Evolutionary conservation across 306 rosid genomes (phyloP), one percentile per base, ranked within the genome.

Genomic region (Lagenaria siceraria): DNA sequence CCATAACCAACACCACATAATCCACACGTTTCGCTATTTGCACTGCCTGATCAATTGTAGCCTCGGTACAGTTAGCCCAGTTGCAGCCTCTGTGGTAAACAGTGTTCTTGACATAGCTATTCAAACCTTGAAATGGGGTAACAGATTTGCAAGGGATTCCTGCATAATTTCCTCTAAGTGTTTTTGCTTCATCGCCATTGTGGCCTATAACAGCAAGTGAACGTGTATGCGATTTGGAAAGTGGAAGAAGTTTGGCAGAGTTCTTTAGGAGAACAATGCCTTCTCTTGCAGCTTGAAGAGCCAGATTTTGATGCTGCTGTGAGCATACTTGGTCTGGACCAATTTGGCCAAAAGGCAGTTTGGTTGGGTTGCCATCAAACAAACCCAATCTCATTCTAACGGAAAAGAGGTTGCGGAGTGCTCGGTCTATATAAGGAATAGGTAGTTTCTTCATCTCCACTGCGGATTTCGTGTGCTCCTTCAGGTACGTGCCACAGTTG

Each of bases 211-310:
- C 86, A 19, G 97, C 97, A 13, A 95, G 80, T 4, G 97, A 92
- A 48, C 80, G 35, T 31, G 89, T 72, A 33, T 79, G 82, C 69
- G 86, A 73, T 79, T 90, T 89, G 1, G 90, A 86, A 15, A 92
- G 85, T 43, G 99, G 97, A 53, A 92, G 97, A 62, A 90, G 88
- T 63, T 72, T 72, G 21, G 70, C 88, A 9, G 83, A 24, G 87
- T 95, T 95, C 81, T 95, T 95, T n/a, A 95, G 78, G 53, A 95
- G 90, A 64, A 92, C 97, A 24, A 95, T 92, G 91, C 99, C 97
- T 53, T 85, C 87, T 85, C 79, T 83, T 11, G 99, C 99, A 7
- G 97, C 97, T 82, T 92, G 93, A 22, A 92, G 97, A 22, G 98
- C 96, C 0, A 95, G 77, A 74, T 70, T 85, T 14, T 79, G 92